A percentile compares a stretch with the other conserved stretches of the same genome.
These are phyloP conservation scores for Fonsecaea monophora DNA, from an alignment of 2,329 filamentous ascomycete genomes.

Conservation along the genomic window DNA sequence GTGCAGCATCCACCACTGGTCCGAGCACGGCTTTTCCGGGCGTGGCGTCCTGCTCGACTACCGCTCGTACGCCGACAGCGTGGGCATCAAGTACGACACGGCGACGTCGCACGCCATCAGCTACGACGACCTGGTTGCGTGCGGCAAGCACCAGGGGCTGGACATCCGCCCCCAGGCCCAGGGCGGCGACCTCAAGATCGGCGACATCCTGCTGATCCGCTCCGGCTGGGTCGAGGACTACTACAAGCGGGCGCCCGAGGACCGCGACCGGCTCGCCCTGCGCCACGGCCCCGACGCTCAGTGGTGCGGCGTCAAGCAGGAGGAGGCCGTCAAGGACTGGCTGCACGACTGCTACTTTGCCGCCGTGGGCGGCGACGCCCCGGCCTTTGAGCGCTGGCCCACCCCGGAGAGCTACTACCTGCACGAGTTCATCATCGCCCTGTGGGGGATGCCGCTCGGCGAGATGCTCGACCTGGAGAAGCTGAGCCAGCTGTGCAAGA, in stretches of 20 bases:
- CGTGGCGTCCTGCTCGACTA: conserved; percentile 54
- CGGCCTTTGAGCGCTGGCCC: conserved; percentile 69
- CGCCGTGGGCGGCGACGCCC: conserved; percentile 68
- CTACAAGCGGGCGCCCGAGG: conserved; percentile 51
- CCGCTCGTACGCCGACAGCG: conserved; percentile 56
- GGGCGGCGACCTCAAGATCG: conserved; percentile 63
- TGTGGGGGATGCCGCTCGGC: conserved; percentile 55
- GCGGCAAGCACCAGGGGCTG: conserved; percentile 66
- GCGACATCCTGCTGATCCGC: conserved; percentile 71
- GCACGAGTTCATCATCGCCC: conserved; percentile 51
- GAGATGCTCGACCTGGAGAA: conserved; percentile 56
- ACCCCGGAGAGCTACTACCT: conserved; percentile 49
- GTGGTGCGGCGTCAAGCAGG: conserved; percentile 61
- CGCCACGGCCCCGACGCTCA: conserved; percentile 48
- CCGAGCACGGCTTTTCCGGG: conserved; percentile 51
- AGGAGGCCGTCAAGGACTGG: conserved; percentile 67
- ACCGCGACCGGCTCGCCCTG: conserved; percentile 45
- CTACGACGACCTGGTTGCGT: conserved; percentile 62
- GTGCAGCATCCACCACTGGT: conserved; percentile 54
- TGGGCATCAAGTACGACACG: conserved; percentile 60
- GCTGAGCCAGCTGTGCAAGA: conserved; percentile 46
- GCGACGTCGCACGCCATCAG: conserved; percentile 62
- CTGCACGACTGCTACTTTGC: conserved; percentile 73
- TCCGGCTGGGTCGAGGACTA: conserved; percentile 68
- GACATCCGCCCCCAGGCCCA: conserved; percentile 64